These are phyloP conservation scores for Pythium rhizo-oryzae DNA, from an alignment of 352 stramenopile species.

Conservation along the genomic window DNA sequence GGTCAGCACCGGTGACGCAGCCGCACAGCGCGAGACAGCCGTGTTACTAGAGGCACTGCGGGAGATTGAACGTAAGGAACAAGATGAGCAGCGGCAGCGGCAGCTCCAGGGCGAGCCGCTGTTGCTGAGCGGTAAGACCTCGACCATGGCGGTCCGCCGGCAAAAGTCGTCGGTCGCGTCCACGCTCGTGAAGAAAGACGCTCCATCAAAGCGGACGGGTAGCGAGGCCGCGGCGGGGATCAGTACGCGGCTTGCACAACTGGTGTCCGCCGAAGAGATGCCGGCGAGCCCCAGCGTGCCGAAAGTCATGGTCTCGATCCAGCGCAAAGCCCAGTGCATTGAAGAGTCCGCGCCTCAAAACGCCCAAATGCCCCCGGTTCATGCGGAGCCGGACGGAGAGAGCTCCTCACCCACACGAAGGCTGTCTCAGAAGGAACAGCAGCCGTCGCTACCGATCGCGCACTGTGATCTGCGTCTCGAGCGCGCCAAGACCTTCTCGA, in stretches of 20 bases:
- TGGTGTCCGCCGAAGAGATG: not conserved
- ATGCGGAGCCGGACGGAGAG: not conserved
- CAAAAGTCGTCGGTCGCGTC: constrained; percentile 1
- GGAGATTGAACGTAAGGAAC: constrained; percentile 4
- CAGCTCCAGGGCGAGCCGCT: not conserved
- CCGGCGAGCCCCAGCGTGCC: constrained; percentile 12
- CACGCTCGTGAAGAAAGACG: constrained; percentile 1
- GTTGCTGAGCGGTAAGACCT: constrained; percentile 21
- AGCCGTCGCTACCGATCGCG: not conserved
- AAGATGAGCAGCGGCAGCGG: constrained; percentile 7
- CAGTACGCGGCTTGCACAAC: not conserved
- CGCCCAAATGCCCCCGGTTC: too few relatives aligned
- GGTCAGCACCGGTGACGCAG: not conserved
- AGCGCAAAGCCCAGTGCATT: constrained; percentile 6
- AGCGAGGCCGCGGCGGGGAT: not conserved
- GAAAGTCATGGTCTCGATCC: constrained; percentile 26
- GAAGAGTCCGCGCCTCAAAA: not conserved
- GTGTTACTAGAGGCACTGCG: not conserved
- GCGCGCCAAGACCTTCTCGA: not conserved
- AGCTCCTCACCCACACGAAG: not conserved
- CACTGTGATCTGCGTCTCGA: constrained; percentile 9
- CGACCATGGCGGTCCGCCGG: constrained; percentile 13
- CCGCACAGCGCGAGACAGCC: not conserved
- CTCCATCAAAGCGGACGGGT: not conserved
- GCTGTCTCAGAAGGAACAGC: not conserved